A percentile compares a stretch with the other conserved stretches of the same genome.
Evolutionary conservation across 306 rosid genomes (phyloP).

Genomic region (Vicia sativa): DNA sequence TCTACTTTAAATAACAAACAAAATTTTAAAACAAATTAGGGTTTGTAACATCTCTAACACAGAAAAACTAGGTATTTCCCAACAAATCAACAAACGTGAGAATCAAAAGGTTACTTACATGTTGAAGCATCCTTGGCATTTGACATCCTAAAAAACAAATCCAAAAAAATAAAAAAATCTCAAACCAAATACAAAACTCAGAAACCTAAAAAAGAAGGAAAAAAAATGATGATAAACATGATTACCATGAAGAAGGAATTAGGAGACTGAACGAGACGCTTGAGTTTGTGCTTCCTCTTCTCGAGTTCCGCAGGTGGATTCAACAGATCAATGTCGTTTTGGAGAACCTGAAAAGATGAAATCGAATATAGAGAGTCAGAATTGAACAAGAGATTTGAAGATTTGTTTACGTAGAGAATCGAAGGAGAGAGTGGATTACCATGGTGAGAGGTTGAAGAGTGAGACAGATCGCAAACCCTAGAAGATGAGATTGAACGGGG

Average conservation of each 20-base stretch:
- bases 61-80: not conserved
- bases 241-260: conserved; percentile 59
- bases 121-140: conserved; percentile 47
- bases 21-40: not conserved
- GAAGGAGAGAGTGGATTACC: conserved; percentile 9
- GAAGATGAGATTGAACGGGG: conserved; percentile 7
- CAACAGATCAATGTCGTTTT: conserved; percentile 40
- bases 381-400: not conserved
- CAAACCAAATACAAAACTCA: not conserved
- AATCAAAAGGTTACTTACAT: conserved; percentile 30
- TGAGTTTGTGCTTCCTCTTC: conserved; percentile 45
- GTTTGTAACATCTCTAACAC: not conserved
- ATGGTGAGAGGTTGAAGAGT: conserved; percentile 3
- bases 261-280: conserved; percentile 41
- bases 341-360: conserved; percentile 39
- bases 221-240: not conserved
- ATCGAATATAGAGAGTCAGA: not conserved
- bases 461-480: conserved; percentile 30
- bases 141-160: conserved; percentile 33
- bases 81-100: not conserved
- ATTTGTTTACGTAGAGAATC: not conserved
- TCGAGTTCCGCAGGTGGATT: conserved; percentile 44
- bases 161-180: not conserved
- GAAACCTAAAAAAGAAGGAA: no score
- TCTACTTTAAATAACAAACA: not conserved